Percentiles rank a stretch among this genome's conserved stretches.
These are phyloP conservation scores for Quercus phellos DNA, from an alignment of 331 rosid genomes.

Conservation along the genomic window DNA sequence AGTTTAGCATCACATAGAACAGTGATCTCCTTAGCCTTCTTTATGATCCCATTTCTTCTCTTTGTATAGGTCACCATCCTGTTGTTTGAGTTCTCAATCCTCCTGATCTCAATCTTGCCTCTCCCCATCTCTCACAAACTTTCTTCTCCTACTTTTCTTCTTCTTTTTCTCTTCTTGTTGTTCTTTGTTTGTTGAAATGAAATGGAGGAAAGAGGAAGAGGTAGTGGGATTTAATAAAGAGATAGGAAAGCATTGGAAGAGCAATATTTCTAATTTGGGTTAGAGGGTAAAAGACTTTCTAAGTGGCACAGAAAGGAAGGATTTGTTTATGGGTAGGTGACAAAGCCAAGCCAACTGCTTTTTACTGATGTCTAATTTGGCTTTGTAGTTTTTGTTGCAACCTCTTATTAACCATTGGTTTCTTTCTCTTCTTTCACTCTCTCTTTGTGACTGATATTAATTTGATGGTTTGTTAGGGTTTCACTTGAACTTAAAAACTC, in stretches of 20 bases:
- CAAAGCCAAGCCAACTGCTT: constrained; percentile 53
- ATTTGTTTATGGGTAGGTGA: constrained; percentile 56
- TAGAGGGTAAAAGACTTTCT: constrained; percentile 58
- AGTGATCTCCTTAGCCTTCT: constrained; percentile 80
- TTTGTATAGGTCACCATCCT: constrained; percentile 80
- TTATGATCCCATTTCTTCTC: constrained; percentile 78
- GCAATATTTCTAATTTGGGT: constrained; percentile 41
- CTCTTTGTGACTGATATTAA: not conserved
- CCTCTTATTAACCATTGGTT: constrained; percentile 52
- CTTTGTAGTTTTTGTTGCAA: constrained; percentile 12
- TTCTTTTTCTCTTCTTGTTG: not conserved
- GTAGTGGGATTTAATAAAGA: constrained; percentile 5
- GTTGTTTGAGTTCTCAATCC: constrained; percentile 84
- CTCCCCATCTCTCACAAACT: constrained; percentile 55
- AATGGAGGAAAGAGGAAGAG: constrained; percentile 8
- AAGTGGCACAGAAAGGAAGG: constrained; percentile 44
- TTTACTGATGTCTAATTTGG: constrained; percentile 17
- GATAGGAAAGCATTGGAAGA: constrained; percentile 21
- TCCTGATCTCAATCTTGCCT: constrained; percentile 93
- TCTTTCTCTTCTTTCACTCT: constrained; percentile 1
- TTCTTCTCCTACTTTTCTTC: not conserved
- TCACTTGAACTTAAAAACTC: not conserved
- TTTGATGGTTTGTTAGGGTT: constrained; percentile 19
- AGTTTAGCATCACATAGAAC: constrained; percentile 84
- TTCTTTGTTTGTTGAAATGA: constrained; percentile 4